Evolutionary conservation across 2,329 filamentous ascomycete genomes (phyloP).

Genomic region (Aspergillus floridensis): DNA sequence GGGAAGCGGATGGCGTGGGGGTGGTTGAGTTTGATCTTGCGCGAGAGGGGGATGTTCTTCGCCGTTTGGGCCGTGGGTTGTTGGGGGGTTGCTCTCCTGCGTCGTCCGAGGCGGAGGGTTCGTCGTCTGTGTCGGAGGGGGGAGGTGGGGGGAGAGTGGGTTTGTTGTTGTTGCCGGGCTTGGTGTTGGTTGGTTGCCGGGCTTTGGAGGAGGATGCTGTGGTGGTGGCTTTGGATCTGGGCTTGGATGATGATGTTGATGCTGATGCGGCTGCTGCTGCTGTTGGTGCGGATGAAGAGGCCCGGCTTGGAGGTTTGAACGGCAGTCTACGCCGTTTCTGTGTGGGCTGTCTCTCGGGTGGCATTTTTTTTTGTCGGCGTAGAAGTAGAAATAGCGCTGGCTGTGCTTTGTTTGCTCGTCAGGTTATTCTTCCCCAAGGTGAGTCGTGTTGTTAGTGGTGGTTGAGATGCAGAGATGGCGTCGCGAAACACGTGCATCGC

Average conservation of each 20-base stretch:
- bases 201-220: slow-evolving; percentile 3
- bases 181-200: slow-evolving; percentile 6
- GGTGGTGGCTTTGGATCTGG: slow-evolving; percentile 8
- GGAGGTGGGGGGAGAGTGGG: slow-evolving; percentile 7
- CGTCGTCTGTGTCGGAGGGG: slow-evolving; percentile 10
- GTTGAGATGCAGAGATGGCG: neutral
- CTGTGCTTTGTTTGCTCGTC: neutral
- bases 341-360: slow-evolving; percentile 28
- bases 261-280: slow-evolving; percentile 16
- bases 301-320: slow-evolving; percentile 46
- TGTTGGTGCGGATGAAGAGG: slow-evolving; percentile 22
- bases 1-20: slow-evolving; percentile 7
- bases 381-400: too few species aligned
- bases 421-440: neutral
- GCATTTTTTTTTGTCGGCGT: slow-evolving; percentile 20
- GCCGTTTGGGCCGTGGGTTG: neutral
- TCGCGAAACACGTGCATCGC: slow-evolving; percentile 5
- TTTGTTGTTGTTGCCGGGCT: slow-evolving; percentile 7
- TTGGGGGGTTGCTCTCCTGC: neutral
- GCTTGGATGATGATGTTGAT: slow-evolving; percentile 7
- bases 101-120: slow-evolving; percentile 10
- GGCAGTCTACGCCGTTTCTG: slow-evolving; percentile 41
- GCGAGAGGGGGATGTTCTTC: slow-evolving; percentile 9
- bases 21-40: neutral
- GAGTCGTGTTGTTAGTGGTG: neutral